A percentile compares a stretch with the other conserved stretches of the same genome.
These are phyloP conservation scores for Yamadazyma triangularis DNA, from an alignment of 1,139 yeast genomes.

Conservation along the genomic window DNA sequence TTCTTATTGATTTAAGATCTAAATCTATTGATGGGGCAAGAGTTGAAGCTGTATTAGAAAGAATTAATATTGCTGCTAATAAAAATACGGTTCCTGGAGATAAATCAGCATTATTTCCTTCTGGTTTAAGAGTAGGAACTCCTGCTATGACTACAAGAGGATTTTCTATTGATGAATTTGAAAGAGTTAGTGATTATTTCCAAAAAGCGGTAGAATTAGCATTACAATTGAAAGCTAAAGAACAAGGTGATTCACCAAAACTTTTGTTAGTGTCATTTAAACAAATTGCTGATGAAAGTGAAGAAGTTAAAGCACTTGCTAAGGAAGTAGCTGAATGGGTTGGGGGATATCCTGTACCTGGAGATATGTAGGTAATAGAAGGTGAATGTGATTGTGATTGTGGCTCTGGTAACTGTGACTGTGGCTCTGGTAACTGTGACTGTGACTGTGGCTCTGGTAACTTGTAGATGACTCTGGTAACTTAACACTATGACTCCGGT, in stretches of 20 bases:
- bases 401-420: no score
- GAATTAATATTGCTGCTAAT: slow-evolving; percentile 89
- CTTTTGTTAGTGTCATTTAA: slow-evolving; percentile 64
- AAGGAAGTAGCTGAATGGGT: slow-evolving; percentile 66
- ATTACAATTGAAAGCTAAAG: slow-evolving; percentile 53
- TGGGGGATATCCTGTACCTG: slow-evolving; percentile 72
- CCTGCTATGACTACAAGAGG: slow-evolving; percentile 99
- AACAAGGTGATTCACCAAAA: slow-evolving; percentile 57
- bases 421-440: no score
- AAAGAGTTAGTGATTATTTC: slow-evolving; percentile 71
- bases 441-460: no score
- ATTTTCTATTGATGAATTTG: slow-evolving; percentile 73
- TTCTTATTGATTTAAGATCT: slow-evolving; percentile 78
- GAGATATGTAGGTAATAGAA: slow-evolving; percentile 49
- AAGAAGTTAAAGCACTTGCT: slow-evolving; percentile 55
- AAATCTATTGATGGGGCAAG: slow-evolving; percentile 94
- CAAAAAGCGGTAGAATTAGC: slow-evolving; percentile 73
- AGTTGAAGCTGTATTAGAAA: slow-evolving; percentile 86
- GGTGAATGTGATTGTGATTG: no score
- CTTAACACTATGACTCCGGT: no score
- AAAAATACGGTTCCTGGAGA: slow-evolving; percentile 97
- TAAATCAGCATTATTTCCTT: slow-evolving; percentile 90
- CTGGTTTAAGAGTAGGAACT: slow-evolving; percentile 94
- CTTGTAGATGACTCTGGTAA: no score
- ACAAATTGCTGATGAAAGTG: slow-evolving; percentile 54